Percentiles rank a stretch among this genome's conserved stretches.
These are phyloP conservation scores for Chlorokybus atmophyticus DNA, from an alignment of 139 green algal species.

Conservation along the genomic window DNA sequence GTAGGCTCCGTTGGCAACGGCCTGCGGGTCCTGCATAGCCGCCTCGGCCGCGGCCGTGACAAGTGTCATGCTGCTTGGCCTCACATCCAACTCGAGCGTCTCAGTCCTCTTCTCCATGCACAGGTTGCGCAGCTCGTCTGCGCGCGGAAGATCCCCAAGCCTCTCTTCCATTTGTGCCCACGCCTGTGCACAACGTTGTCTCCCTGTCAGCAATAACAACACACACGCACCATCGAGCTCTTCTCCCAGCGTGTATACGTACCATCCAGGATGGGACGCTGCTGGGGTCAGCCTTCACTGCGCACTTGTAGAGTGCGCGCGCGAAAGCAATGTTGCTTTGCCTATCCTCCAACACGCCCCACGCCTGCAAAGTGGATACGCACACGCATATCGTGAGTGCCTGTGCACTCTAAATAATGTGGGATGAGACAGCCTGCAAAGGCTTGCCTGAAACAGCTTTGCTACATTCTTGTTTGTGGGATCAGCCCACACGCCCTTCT, in stretches of 20 bases:
- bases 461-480: slow-evolving; percentile 39
- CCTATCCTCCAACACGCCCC: slow-evolving; percentile 69
- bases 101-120: slow-evolving; percentile 25
- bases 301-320: slow-evolving; percentile 82
- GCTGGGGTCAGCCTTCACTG: slow-evolving; percentile 48
- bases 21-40: too few relatives aligned
- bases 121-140: slow-evolving; percentile 66
- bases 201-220: background rate
- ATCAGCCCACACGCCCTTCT: slow-evolving; percentile 76
- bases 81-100: background rate
- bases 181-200: too few relatives aligned
- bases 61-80: background rate
- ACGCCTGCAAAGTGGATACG: slow-evolving; percentile 44
- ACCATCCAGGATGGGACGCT: slow-evolving; percentile 18
- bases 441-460: slow-evolving; percentile 41
- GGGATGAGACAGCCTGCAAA: slow-evolving; percentile 27
- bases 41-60: background rate
- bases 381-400: background rate
- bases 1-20: too few relatives aligned
- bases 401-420: background rate
- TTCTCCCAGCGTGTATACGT: slow-evolving; percentile 22
- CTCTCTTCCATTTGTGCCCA: slow-evolving; percentile 84
- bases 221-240: slow-evolving; percentile 53
- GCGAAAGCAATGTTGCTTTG: slow-evolving; percentile 55
- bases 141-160: slow-evolving; percentile 50